Conservation (phyloP, 176 grass and related monocot species). For the Chrysopogon serrulatus region DNA sequence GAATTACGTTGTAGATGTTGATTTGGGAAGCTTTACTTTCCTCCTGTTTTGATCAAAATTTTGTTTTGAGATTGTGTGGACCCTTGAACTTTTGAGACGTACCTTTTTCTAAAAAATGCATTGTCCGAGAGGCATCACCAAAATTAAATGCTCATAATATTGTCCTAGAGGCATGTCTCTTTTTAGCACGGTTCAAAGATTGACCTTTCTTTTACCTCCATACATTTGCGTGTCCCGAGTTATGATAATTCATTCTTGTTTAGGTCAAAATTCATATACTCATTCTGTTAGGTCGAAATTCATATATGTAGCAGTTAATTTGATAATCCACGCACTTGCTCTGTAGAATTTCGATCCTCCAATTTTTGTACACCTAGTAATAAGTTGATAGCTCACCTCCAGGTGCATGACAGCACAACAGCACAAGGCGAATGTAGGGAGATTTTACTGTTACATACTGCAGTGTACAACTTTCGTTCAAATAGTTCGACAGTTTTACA, state of each 20-base stretch:
- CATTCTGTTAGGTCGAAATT: too few species aligned
- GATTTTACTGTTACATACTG: slow-evolving; percentile 2
- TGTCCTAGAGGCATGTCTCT: neutral
- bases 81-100: too few species aligned
- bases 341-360: neutral
- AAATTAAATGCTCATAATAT: neutral
- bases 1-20: too few species aligned
- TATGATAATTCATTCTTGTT: neutral
- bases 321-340: too few species aligned
- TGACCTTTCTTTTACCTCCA: neutral
- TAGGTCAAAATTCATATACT: neutral
- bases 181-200: neutral
- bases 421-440: neutral
- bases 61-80: too few species aligned
- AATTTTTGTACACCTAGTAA: neutral
- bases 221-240: neutral
- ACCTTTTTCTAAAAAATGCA: too few species aligned
- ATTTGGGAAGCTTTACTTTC: too few species aligned
- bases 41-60: too few species aligned
- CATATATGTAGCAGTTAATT: neutral
- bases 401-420: neutral
- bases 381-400: too few species aligned
- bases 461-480: slow-evolving; percentile 31
- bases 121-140: neutral
- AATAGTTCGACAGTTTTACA: slow-evolving; percentile 41